These are phyloP conservation scores for Quercus mongolica DNA, from an alignment of 306 rosid species.

Conservation along the genomic window DNA sequence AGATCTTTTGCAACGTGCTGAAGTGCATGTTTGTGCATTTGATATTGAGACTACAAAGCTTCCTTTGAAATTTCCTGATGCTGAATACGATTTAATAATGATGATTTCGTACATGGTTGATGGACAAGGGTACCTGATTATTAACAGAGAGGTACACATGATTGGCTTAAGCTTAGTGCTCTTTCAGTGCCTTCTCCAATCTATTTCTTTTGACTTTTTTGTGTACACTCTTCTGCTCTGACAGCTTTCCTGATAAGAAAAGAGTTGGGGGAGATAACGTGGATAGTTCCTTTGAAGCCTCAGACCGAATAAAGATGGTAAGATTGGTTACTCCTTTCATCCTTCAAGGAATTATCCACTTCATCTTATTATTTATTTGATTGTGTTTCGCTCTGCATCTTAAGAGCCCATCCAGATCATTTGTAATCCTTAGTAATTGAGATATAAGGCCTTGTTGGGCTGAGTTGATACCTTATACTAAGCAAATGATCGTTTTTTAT, in stretches of 20 bases:
- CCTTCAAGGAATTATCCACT: conserved; percentile 1
- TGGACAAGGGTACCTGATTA: too few species aligned
- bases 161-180: too few species aligned
- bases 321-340: conserved; percentile 14
- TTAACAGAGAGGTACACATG: too few species aligned
- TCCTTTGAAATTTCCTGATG: too few species aligned
- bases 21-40: too few species aligned
- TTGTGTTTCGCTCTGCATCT: background rate
- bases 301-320: conserved; percentile 68
- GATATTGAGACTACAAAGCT: too few species aligned
- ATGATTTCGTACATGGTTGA: too few species aligned
- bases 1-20: too few species aligned
- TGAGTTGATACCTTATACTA: background rate
- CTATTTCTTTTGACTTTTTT: conserved; percentile 10
- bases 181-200: background rate
- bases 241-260: conserved; percentile 79
- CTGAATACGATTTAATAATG: too few species aligned
- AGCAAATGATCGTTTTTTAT: background rate
- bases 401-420: background rate
- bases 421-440: background rate
- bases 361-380: background rate
- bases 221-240: conserved; percentile 28
- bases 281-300: conserved; percentile 39
- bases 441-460: background rate
- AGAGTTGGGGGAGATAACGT: conserved; percentile 37